phyloP scores from a whole-genome alignment of 768 basidiomycete species.

The Podaxis sp. region DNA sequence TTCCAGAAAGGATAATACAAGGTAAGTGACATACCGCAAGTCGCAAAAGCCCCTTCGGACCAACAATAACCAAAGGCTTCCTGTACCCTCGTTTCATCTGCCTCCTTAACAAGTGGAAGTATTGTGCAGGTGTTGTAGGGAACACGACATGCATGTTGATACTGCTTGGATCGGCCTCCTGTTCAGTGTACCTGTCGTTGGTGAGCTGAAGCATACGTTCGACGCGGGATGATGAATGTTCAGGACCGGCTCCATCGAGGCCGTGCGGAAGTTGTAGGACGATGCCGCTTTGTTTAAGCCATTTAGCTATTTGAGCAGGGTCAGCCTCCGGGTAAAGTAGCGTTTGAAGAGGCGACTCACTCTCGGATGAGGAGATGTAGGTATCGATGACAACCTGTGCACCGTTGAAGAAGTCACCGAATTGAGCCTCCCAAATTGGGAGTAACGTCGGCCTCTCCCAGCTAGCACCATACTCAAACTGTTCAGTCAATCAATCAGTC shows the following conservation, averaged over 20 bases:
- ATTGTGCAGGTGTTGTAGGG: constrained; percentile 88
- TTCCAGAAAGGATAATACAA: neutral
- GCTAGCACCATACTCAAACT: constrained; percentile 91
- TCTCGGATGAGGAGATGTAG: constrained; percentile 81
- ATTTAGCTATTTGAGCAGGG: constrained; percentile 63
- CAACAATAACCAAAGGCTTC: constrained; percentile 83
- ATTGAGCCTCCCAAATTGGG: constrained; percentile 95
- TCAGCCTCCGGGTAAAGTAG: neutral
- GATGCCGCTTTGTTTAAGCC: constrained; percentile 89
- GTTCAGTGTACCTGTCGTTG: constrained; percentile 58
- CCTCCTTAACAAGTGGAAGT: constrained; percentile 89
- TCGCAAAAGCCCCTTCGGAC: constrained; percentile 81
- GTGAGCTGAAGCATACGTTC: constrained; percentile 94
- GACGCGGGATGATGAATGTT: constrained; percentile 87
- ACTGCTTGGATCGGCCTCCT: constrained; percentile 39
- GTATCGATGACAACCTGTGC: constrained; percentile 91
- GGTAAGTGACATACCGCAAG: constrained; percentile 53
- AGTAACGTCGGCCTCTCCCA: constrained; percentile 84
- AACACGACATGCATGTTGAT: constrained; percentile 86
- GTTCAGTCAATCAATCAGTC: constrained; percentile 8
- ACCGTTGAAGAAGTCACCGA: constrained; percentile 93
- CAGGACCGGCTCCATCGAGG: constrained; percentile 89
- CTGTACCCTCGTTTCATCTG: constrained; percentile 85
- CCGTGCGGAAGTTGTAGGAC: constrained; percentile 88
- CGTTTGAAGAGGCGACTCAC: constrained; percentile 42